Base-by-base conservation (phyloP, 148 eudicot genomes). In the Chenopodium suecicum region DNA sequence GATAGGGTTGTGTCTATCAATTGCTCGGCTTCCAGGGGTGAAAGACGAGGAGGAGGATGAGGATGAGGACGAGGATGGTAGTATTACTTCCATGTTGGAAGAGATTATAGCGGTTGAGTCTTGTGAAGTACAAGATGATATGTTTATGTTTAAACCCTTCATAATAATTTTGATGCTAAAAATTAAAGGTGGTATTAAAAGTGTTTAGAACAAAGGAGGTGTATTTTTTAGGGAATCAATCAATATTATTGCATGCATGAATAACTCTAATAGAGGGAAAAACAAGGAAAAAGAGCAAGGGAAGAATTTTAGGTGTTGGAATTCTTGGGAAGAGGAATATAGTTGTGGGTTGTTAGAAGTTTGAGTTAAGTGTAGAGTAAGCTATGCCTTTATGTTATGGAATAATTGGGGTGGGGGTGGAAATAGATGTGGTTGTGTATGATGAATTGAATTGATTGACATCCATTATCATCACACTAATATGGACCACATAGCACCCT, bases 1-100 rank as follows among this genome's bases (percentile, higher is more conserved):
- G 77, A 93, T 92, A n/a, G 98, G 98, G 76, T 95, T 95, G 90
- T 90, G 89, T 20, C 98, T 92, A 87, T 95, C 98, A 78, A 95
- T 85, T 70, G 94, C 88, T 13, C 94, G 92, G 75, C 90, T 73
- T 5, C 89, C 86, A 4, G 79, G 66, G 20, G 50, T 69, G 25
- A 74, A 68, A 0, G 79, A 44, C 0, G 85, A 78, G 23, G 76
- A 23, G 29, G 82, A 56, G 66, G 85, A 58, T n/a, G 82, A 62
- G 13, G 77, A 62, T 9, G 71, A 50, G 52, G 76, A 70, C 8
- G 76, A 62, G 2, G 75, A 79, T 54, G 70, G 31, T 8, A 56
- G 62, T 56, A 56, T 5, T 14, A 23, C 50, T 19, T 84, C 85
- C 83, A 84, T 87, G 77, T 63, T 83, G 65, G 83, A 52, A 54